phyloP scores from a whole-genome alignment of 1,284 basidiomycete species.

The Apiotrichum sp. region DNA sequence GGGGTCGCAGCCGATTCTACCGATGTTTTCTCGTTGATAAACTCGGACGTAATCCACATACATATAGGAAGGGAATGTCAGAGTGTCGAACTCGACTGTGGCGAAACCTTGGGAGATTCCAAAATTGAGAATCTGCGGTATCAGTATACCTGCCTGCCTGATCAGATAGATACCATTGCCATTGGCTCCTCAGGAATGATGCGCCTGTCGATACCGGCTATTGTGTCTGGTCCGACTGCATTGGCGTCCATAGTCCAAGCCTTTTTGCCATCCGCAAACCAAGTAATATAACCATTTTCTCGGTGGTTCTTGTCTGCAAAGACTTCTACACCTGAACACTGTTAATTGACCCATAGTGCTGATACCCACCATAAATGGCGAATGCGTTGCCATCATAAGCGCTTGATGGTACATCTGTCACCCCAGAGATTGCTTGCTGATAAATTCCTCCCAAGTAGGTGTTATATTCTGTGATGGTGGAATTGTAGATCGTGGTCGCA shows the following conservation, averaged over 20 bases:
- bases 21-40: constrained; percentile 58
- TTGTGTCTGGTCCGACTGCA: constrained; percentile 64
- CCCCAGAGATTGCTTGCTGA: constrained; percentile 72
- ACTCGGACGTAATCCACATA: constrained; percentile 76
- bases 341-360: neutral
- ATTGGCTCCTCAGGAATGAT: constrained; percentile 78
- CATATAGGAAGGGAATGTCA: constrained; percentile 61
- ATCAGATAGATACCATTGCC: constrained; percentile 46
- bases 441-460: constrained; percentile 67
- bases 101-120: constrained; percentile 45
- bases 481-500: constrained; percentile 41
- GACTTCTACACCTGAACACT: constrained; percentile 56
- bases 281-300: constrained; percentile 60
- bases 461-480: constrained; percentile 59
- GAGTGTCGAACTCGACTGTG: constrained; percentile 57
- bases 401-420: constrained; percentile 52
- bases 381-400: neutral
- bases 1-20: constrained; percentile 79
- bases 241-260: constrained; percentile 68
- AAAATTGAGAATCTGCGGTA: constrained; percentile 72
- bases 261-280: constrained; percentile 61
- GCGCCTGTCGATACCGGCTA: constrained; percentile 64
- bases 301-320: constrained; percentile 57
- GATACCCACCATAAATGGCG: constrained; percentile 52
- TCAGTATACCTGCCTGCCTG: neutral